Percentiles rank a stretch among this genome's conserved stretches.
phyloP scores from a whole-genome alignment of 2,329 filamentous ascomycete species.

The Calycina marina region DNA sequence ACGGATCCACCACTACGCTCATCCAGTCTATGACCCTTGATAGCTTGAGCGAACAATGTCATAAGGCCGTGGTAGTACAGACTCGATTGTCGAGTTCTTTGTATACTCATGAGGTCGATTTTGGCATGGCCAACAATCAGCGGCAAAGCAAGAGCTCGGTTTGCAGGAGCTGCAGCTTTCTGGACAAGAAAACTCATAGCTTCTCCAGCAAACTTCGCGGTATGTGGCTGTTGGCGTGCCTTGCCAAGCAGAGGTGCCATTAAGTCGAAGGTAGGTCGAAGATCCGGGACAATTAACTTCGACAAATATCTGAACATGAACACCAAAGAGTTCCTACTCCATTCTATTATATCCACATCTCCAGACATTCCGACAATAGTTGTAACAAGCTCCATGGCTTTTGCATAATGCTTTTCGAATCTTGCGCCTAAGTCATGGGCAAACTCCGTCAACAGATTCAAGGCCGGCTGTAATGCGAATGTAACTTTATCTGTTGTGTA shows the following conservation, averaged over 20 bases:
- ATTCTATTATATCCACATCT: constrained; percentile 85
- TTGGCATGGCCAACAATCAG: constrained; percentile 59
- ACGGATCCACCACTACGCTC: too few relatives aligned
- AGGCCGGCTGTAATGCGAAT: constrained; percentile 68
- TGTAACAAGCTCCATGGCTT: constrained; percentile 60
- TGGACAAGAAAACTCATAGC: constrained; percentile 86
- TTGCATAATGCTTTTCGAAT: constrained; percentile 80
- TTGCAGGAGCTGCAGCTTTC: constrained; percentile 68
- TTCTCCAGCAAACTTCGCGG: constrained; percentile 85
- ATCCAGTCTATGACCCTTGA: constrained; percentile 43
- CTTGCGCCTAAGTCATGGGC: constrained; percentile 80
- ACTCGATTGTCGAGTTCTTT: constrained; percentile 40
- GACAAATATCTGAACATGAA: constrained; percentile 97
- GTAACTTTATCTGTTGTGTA: constrained; percentile 62
- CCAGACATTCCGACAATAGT: constrained; percentile 63
- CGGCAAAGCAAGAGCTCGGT: constrained; percentile 58
- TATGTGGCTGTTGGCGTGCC: constrained; percentile 67
- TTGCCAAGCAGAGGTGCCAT: constrained; percentile 77
- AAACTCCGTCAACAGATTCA: constrained; percentile 82
- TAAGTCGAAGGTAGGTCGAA: constrained; percentile 71
- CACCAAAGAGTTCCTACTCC: constrained; percentile 86
- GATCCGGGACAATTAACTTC: constrained; percentile 68
- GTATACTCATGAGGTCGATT: constrained; percentile 44
- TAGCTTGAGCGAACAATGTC: constrained; percentile 78
- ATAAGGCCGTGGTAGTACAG: constrained; percentile 80